phyloP scores from a whole-genome alignment of 306 rosid genomes.

The Myrica gale region DNA sequence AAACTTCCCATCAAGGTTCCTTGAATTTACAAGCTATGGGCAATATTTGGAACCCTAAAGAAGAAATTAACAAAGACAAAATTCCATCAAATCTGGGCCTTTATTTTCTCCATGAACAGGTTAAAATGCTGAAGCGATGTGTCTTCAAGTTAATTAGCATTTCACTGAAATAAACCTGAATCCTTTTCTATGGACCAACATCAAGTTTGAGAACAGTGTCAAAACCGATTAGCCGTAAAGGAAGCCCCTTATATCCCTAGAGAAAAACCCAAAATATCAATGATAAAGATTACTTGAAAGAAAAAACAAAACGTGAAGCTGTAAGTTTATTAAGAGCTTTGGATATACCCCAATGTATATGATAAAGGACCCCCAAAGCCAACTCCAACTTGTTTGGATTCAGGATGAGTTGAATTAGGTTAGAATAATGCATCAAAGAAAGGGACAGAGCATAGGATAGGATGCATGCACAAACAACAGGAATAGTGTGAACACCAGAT shows the following conservation, averaged over 20 bases:
- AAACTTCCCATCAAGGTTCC: background rate
- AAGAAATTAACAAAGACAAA: background rate
- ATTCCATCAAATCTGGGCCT: background rate
- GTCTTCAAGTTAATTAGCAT: background rate
- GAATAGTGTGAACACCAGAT: background rate
- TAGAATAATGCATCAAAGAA: background rate
- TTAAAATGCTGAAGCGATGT: background rate
- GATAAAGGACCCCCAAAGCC: background rate
- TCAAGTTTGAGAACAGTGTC: background rate
- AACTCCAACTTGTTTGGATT: background rate
- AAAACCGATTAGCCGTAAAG: background rate
- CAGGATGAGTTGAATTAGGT: background rate
- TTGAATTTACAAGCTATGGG: background rate
- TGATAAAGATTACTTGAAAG: background rate
- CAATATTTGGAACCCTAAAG: background rate
- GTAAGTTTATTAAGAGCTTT: background rate
- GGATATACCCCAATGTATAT: background rate
- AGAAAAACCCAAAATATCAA: background rate
- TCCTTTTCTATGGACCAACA: background rate
- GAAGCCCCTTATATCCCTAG: background rate
- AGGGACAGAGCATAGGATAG: background rate
- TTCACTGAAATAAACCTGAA: background rate
- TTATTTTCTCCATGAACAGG: constrained; percentile 3
- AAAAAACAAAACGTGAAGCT: background rate
- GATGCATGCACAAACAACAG: background rate